Conservation (phyloP, 176 grass and related monocot species). For the Rhynchospora breviuscula region DNA sequence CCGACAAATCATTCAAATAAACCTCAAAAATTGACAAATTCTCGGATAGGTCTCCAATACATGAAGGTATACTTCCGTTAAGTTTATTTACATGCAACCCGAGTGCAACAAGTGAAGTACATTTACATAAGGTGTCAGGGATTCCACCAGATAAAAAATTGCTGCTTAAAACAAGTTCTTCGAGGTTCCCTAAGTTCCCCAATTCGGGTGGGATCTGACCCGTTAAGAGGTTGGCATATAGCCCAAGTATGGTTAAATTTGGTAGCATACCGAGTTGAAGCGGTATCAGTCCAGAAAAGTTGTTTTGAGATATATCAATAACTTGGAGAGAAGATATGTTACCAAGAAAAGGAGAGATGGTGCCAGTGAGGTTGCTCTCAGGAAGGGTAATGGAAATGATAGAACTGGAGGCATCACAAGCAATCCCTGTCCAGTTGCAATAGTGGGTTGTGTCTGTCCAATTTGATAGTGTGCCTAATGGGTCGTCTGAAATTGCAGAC, state of each 20-base stretch:
- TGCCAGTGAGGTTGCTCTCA: constrained; percentile 40
- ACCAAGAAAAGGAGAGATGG: constrained; percentile 56
- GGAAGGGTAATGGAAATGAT: constrained; percentile 48
- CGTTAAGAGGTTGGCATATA: constrained; percentile 38
- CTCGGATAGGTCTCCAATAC: constrained; percentile 47
- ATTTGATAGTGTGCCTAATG: constrained; percentile 35
- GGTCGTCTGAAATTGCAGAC: constrained; percentile 46
- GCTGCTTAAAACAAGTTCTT: constrained; percentile 26
- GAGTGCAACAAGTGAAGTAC: constrained; percentile 38
- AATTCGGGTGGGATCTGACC: constrained; percentile 61
- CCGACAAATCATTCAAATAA: constrained; percentile 32
- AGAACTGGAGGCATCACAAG: constrained; percentile 45
- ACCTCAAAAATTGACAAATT: constrained; percentile 14
- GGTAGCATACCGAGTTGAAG: constrained; percentile 47
- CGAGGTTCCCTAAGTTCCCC: constrained; percentile 36
- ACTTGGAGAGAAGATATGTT: constrained; percentile 75
- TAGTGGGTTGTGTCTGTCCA: constrained; percentile 43
- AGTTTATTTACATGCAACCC: constrained; percentile 39
- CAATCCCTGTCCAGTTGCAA: constrained; percentile 67
- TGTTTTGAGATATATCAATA: constrained; percentile 58
- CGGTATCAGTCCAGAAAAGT: constrained; percentile 44
- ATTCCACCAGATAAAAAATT: constrained; percentile 51
- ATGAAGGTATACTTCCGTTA: constrained; percentile 48
- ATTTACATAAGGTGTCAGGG: constrained; percentile 63
- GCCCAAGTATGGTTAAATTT: constrained; percentile 28